These are phyloP conservation scores for Neopestalotiopsis clavispora DNA, from an alignment of 2,329 filamentous ascomycete genomes.

Conservation along the genomic window DNA sequence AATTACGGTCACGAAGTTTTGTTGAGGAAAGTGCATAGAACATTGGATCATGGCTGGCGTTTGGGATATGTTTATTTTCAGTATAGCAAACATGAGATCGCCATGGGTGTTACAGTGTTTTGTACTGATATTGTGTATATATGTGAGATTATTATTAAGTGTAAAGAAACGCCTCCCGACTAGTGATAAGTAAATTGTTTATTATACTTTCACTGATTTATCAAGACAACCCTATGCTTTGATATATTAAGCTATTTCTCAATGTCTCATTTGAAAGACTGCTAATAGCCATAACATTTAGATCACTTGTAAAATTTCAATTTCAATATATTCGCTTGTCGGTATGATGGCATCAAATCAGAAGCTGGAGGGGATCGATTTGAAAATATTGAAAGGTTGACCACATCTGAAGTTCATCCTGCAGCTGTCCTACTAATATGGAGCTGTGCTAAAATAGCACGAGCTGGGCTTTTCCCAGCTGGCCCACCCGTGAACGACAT, in stretches of 20 bases:
- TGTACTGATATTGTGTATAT: not conserved
- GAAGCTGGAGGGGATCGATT: no score
- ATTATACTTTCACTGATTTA: no score
- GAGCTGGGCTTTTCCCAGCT: not conserved
- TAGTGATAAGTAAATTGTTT: not conserved
- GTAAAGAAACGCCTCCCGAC: constrained; percentile 5
- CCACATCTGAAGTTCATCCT: no score
- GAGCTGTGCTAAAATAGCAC: not conserved
- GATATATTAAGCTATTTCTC: no score
- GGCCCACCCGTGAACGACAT: not conserved
- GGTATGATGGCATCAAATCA: no score
- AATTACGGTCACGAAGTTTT: constrained; percentile 61
- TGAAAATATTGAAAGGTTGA: no score
- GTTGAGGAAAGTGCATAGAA: constrained; percentile 18
- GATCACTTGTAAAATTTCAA: no score
- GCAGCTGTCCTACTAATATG: not conserved
- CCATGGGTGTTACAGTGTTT: constrained; percentile 1
- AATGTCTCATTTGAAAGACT: no score
- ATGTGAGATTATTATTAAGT: not conserved
- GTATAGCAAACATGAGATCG: not conserved
- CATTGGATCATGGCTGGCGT: not conserved
- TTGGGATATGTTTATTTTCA: not conserved
- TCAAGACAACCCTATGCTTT: no score
- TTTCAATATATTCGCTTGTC: no score
- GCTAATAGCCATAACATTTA: no score